These are phyloP conservation scores for Trichophyton rubrum DNA, from an alignment of 2,329 filamentous ascomycete species.

Conservation along the genomic window DNA sequence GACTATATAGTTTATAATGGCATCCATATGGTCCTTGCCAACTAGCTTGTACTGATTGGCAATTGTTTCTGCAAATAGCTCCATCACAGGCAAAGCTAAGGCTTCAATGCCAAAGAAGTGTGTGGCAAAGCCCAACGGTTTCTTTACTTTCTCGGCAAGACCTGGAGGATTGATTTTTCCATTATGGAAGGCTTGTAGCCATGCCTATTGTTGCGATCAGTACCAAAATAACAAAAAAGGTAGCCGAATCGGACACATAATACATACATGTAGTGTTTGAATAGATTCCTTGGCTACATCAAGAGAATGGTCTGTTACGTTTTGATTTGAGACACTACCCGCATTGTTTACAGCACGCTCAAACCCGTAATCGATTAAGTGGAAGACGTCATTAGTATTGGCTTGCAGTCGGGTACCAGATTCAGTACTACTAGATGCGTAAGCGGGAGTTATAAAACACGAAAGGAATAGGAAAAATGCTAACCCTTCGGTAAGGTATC, in stretches of 20 bases:
- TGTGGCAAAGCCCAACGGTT: conserved; percentile 8
- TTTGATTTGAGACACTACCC: conserved; percentile 13
- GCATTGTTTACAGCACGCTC: conserved; percentile 21
- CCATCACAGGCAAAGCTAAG: conserved; percentile 23
- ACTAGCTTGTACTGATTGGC: conserved; percentile 20
- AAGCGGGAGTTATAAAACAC: not conserved
- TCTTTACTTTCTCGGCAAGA: conserved; percentile 4
- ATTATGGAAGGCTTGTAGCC: conserved; percentile 10
- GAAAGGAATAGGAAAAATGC: not conserved
- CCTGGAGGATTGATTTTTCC: conserved; percentile 7
- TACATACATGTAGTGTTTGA: conserved; percentile 26
- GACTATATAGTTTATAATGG: conserved; percentile 24
- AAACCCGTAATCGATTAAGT: conserved; percentile 26
- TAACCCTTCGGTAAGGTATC: conserved; percentile 9
- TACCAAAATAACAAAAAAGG: not conserved
- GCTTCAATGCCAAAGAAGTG: conserved; percentile 17
- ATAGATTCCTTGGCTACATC: conserved; percentile 24
- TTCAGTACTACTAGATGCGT: conserved; percentile 8
- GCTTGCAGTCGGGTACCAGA: conserved; percentile 15
- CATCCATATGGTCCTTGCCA: conserved; percentile 17
- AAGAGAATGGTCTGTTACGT: conserved; percentile 8
- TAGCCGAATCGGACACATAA: not conserved
- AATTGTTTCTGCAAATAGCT: conserved; percentile 25
- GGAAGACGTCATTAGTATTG: conserved; percentile 29
- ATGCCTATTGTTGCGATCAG: conserved; percentile 8